A percentile compares a stretch with the other conserved stretches of the same genome.
Evolutionary conservation across 2,329 filamentous ascomycete species (phyloP).

Genomic region (Akanthomyces muscarius): DNA sequence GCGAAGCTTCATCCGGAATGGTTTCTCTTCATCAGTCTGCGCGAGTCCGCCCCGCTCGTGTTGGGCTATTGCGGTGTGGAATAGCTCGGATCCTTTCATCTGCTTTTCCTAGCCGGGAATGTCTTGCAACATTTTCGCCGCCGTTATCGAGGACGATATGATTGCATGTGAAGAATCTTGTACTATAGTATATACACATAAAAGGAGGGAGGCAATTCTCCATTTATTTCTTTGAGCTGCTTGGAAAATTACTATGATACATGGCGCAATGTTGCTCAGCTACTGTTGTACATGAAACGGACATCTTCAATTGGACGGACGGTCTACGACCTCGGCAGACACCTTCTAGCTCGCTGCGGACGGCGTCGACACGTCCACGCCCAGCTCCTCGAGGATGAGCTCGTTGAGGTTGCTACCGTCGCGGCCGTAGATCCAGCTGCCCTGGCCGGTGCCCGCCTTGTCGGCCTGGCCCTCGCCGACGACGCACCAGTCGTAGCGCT

Average conservation of each 20-base stretch:
- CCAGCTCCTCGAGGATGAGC: constrained; percentile 72
- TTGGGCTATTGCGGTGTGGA: no score
- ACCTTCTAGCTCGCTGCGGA: constrained; percentile 25
- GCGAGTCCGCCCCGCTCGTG: no score
- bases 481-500: constrained; percentile 88
- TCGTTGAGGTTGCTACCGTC: constrained; percentile 74
- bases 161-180: neutral
- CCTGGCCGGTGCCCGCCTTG: constrained; percentile 70
- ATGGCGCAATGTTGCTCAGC: neutral
- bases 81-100: no score
- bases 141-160: no score
- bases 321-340: neutral
- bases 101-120: no score
- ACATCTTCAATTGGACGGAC: neutral
- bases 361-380: constrained; percentile 51
- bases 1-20: no score
- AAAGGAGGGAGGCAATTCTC: neutral
- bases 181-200: neutral
- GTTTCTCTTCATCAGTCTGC: no score
- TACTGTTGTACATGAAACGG: neutral
- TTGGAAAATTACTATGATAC: neutral
- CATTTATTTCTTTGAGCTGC: neutral
- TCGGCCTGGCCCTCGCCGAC: constrained; percentile 63
- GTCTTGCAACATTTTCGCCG: no score
- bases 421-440: constrained; percentile 83